A percentile compares a stretch with the other conserved stretches of the same genome.
These are phyloP conservation scores for Cryphonectria japonica DNA, from an alignment of 2,329 filamentous ascomycete genomes.

Conservation along the genomic window DNA sequence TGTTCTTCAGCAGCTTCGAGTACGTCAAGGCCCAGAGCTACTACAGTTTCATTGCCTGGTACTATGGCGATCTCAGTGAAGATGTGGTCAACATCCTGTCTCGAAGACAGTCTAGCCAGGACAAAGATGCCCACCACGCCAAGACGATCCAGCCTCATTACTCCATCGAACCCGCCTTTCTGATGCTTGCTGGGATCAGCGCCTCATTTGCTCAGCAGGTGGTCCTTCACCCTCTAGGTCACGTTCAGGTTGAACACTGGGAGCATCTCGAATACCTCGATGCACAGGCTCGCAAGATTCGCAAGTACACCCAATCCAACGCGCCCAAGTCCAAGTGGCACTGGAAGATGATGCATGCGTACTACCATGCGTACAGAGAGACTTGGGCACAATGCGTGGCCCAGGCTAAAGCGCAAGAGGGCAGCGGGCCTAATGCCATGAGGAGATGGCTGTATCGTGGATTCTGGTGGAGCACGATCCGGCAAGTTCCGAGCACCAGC, in stretches of 20 bases:
- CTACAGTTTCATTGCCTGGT: conserved; percentile 71
- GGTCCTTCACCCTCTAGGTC: conserved; percentile 71
- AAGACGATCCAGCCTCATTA: conserved; percentile 73
- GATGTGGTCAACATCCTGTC: conserved; percentile 56
- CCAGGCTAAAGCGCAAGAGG: conserved; percentile 60
- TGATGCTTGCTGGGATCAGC: conserved; percentile 69
- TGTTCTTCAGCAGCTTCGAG: conserved; percentile 79
- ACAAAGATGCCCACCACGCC: conserved; percentile 34
- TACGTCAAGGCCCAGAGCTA: conserved; percentile 75
- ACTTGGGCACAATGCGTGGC: conserved; percentile 64
- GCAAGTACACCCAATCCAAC: conserved; percentile 37
- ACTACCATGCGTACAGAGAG: conserved; percentile 72
- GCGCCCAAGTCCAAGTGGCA: conserved; percentile 41
- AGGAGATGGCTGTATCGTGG: conserved; percentile 69
- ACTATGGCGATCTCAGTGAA: conserved; percentile 64
- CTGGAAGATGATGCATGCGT: conserved; percentile 63
- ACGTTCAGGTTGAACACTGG: conserved; percentile 75
- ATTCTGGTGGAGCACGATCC: conserved; percentile 73
- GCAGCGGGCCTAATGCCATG: conserved; percentile 42
- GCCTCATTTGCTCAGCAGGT: conserved; percentile 71
- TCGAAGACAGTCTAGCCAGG: conserved; percentile 45
- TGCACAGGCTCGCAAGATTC: conserved; percentile 56
- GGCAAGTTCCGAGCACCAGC: conserved; percentile 76
- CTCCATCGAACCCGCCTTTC: conserved; percentile 72
- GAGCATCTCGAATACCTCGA: conserved; percentile 74